Base-by-base conservation (phyloP, 768 basidiomycete species). In the Phylloporus rhodoxanthus region DNA sequence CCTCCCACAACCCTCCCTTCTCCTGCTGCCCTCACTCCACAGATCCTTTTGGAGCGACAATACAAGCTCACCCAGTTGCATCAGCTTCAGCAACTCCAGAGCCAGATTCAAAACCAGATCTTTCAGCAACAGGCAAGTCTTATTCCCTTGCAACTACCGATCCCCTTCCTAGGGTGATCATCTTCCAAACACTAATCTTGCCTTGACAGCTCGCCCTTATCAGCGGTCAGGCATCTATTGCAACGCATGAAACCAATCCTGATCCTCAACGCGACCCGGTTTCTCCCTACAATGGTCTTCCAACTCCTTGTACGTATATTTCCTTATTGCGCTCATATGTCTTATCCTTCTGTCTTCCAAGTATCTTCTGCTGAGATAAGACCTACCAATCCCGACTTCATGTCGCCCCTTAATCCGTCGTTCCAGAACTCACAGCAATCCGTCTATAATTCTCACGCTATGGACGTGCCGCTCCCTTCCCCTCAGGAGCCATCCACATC, bases 101-200 rank as follows among this genome's bases (percentile, higher is more conserved):
- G 85, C 51, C 85, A 90, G 70, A 87, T 91, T 50, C 87, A 93
- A 64, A 82, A 83, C 50, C 85, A 90, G 72, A 87, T 91, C 52
- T 87, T 91, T 51, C 90, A 92, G 60, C 90, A 92, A 63, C 91
- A 92, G 82, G 91, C 85, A 49, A 53, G 79, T 63, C 44, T 43
- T 42, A 48, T 48, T 45, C 47, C 34, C 23, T 26, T 39, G 30
- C 36, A 19, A 41, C 49, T 42, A 44, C 47, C 34, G 41, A 45
- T 51, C 36, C 42, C 36, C 41, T 39, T 42, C 8, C 15, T 2
- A 26, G 48, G 11, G 2, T 45, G 47, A 53, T 54, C 43, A 47
- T 39, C 25, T 42, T n/a, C 30, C 37, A 30, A 51, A 51, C 51
- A 42, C 44, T 57, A 46, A 56, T 52, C 29, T 51, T 39, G 8